A percentile compares a stretch with the other conserved stretches of the same genome.
Evolutionary conservation across 2,329 filamentous ascomycete species (phyloP).

Genomic region (Alternaria ethzedia): DNA sequence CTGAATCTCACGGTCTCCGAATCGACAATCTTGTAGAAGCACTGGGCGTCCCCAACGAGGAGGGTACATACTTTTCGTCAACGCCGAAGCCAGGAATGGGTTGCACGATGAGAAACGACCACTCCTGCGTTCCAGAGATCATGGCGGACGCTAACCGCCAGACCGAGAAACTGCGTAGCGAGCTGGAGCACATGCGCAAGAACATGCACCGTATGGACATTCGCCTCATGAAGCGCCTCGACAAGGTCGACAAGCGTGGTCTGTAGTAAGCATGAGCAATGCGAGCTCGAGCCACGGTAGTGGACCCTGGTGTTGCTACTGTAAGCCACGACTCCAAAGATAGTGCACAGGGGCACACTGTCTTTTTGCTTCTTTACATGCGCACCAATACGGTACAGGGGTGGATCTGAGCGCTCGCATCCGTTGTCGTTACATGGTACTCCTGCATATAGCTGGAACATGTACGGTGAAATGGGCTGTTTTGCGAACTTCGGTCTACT

Average conservation of each 20-base stretch:
- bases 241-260: constrained; percentile 9
- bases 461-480: background rate
- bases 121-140: background rate
- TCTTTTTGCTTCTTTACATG: background rate
- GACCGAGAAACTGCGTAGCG: constrained; percentile 14
- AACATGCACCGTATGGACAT: constrained; percentile 26
- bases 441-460: too few relatives aligned
- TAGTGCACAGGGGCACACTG: background rate
- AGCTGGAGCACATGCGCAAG: constrained; percentile 22
- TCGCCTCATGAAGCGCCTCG: constrained; percentile 21
- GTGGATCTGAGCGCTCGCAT: background rate
- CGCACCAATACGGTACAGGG: background rate
- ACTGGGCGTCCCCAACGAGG: constrained; percentile 28
- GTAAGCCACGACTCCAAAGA: background rate
- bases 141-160: constrained; percentile 1
- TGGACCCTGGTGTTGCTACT: background rate
- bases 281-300: background rate
- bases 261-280: background rate
- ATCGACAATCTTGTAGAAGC: constrained; percentile 34
- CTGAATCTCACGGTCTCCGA: constrained; percentile 16
- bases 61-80: constrained; percentile 23
- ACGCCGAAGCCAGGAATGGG: background rate
- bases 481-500: background rate
- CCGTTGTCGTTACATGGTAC: background rate
- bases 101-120: background rate